Base-by-base conservation (phyloP, 1,139 yeast species). In the Zygoascus hellenicus region DNA sequence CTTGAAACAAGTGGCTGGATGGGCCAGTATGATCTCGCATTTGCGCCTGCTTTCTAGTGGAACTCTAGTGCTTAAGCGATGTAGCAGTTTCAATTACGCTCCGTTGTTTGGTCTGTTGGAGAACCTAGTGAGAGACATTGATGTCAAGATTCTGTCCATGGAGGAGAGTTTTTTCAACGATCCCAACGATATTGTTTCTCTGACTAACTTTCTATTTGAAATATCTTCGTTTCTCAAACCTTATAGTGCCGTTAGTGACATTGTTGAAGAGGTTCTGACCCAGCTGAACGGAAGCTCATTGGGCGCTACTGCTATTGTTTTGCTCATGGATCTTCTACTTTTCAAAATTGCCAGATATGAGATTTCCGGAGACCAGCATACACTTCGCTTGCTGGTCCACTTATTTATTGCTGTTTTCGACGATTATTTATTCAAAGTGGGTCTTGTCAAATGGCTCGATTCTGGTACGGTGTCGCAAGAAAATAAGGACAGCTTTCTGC, bases 71-170 rank as follows among this genome's bases (percentile, higher is more conserved):
- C 32, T 40, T 15, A 34, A 37, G 9, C 38, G 46, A 11, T 54
- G 51, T 36, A 52, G 53, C 3, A 29, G 36, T 6, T 51, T 52
- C 34, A 38, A 50, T 32, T 54, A 51, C 35, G 31, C 30, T 17
- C 35, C 38, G 37, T 33, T 57, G 6, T 49, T 52, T 16, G 58
- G 58, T 2, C 19, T 49, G 9, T 37, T 54, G n/a, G 55, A 51
- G 13, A 32, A 37, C n/a, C 19, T 49, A 14, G 34, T 34, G 32
- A 48, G 43, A 28, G 22, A 37, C 6, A 13, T 56, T 2, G 53
- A 49, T 5, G 11, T 16, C n/a, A 11, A 43, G 16, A 13, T 55
- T 9, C 32, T 53, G 33, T 10, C 22, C 3, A 31, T 51, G n/a
- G 53, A 56, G 32, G 28, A 46, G 6, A 15, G 16, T 7, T 43